phyloP scores from a whole-genome alignment of 768 basidiomycete species.

The Mycena epipterygia region DNA sequence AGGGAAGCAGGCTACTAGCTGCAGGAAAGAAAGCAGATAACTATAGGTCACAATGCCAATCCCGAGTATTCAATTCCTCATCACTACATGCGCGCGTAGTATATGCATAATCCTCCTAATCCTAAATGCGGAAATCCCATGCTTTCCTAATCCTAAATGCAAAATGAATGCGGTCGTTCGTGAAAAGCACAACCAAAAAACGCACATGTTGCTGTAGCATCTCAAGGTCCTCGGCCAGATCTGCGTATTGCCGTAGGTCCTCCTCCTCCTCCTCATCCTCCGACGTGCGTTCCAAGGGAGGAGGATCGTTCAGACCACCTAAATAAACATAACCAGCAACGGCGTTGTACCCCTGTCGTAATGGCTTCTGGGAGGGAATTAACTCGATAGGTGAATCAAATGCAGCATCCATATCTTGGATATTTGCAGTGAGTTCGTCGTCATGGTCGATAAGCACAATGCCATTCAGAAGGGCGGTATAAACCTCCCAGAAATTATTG shows the following conservation, averaged over 20 bases:
- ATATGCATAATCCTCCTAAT: too few species aligned
- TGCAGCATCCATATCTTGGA: neutral
- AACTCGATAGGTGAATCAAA: neutral
- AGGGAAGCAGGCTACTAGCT: too few species aligned
- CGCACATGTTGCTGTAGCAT: neutral
- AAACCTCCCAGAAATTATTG: slow-evolving; percentile 33
- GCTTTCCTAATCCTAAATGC: too few species aligned
- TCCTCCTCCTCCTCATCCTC: neutral
- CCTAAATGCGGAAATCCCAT: too few species aligned
- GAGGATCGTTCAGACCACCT: neutral
- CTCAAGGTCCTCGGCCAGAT: slow-evolving; percentile 11
- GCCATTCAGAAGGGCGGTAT: neutral
- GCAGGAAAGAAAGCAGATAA: too few species aligned
- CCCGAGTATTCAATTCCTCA: too few species aligned
- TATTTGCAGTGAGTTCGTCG: neutral
- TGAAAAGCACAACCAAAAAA: too few species aligned
- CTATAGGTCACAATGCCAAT: too few species aligned
- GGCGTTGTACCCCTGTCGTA: neutral
- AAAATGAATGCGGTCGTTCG: too few species aligned
- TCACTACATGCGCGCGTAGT: too few species aligned
- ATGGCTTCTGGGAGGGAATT: neutral
- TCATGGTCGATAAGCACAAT: neutral
- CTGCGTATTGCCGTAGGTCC: neutral
- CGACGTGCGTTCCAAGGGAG: too few species aligned
- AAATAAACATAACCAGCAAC: slow-evolving; percentile 3